Evolutionary conservation across 1,284 basidiomycete genomes (phyloP), one percentile per base, ranked within the genome.

Genomic region (Ganoderma resinaceum): DNA sequence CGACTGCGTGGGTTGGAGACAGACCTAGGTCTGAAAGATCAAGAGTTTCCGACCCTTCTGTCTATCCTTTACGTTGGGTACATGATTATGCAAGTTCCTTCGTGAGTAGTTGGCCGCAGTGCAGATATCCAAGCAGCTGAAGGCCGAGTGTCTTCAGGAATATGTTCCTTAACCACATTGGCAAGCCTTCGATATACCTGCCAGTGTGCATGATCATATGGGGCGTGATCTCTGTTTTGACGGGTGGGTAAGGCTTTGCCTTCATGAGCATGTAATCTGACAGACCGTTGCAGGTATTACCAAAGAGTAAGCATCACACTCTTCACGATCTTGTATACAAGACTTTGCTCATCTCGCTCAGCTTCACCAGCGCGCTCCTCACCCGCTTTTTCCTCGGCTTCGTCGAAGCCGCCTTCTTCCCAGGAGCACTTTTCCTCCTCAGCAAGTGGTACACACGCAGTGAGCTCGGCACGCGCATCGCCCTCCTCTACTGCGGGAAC

Each of bases 1-100:
- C 81, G 91, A 33, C 76, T 92, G 52, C 84, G 87, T 65, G 92
- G 93, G 0, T 89, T 94, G 67, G 91, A 93, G 74, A 77, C 81
- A 61, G 93, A 94, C 75, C 81, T 95, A 33, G 77, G 86, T 33
- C 80, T 94, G 33, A 81, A 86, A 62, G 91, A 87, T n/a, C 82
- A 82, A 43, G 84, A 94, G 74, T 95, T 94, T 76, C 86, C 89
- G 4, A 92, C 90, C 0, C 78, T 94, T 33, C 79, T 95, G 31
- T 89, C 89, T 2, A 88, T 94, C 69, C 86, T 95, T 31, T 95
- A 92, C 75, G 86, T 93, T 57, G 93, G 92, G n/a, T 95, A 95
- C 74, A 89, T 92, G 72, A 78, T 92, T 62, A 92, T 93, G 89
- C 93, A 95, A 78, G 85, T 92, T 58, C 92, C 91, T 7, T 92